Evolutionary conservation across 805 yeast species (phyloP), one percentile per base, ranked within the genome.

Genomic region (Yarrowia keelungensis): DNA sequence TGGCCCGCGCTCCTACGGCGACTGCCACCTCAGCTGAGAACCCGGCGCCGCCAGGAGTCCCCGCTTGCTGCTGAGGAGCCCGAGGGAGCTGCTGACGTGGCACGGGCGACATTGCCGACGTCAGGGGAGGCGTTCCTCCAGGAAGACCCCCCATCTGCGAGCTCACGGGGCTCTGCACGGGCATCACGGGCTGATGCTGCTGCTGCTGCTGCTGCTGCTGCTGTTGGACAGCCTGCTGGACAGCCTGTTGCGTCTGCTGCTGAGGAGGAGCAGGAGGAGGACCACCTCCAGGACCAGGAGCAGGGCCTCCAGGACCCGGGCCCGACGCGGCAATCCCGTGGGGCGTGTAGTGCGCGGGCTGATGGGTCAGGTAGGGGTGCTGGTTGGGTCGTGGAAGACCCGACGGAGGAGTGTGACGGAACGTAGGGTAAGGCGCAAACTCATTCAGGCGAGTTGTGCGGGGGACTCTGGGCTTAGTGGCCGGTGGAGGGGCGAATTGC

Each of bases 1-100:
- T 45, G 14, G 32, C 43, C 16, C 42, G 61, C 45, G 22, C 42
- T 16, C 45, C 62, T 12, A 42, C 65, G 65, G 51, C 65, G 45
- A 59, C 51, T 35, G 51, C 19, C 16, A 8, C 65, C 65, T 59
- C 65, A 59, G 65, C 65, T 59, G 65, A 26, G 65, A 59, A 59
- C 50, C 65, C 67, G 38, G 67, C 54, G 56, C 67, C 67, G 67
- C 67, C 67, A 46, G 67, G 67, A 47, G 67, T 62, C 56, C 67
- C 56, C 56, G 12, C 56, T 36, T 16, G 46, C 12, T 36, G 54
- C 67, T 49, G 67, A 47, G 67, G 54, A 16, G 51, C 51, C 65
- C 65, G 65, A 59, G 65, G 65, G 65, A 45, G 65, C 65, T 5
- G 42, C 65, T 54, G 61, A 41, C 65, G 65, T 36, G 65, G 65